Base-by-base conservation (phyloP, 768 basidiomycete species). In the Imleria badia region DNA sequence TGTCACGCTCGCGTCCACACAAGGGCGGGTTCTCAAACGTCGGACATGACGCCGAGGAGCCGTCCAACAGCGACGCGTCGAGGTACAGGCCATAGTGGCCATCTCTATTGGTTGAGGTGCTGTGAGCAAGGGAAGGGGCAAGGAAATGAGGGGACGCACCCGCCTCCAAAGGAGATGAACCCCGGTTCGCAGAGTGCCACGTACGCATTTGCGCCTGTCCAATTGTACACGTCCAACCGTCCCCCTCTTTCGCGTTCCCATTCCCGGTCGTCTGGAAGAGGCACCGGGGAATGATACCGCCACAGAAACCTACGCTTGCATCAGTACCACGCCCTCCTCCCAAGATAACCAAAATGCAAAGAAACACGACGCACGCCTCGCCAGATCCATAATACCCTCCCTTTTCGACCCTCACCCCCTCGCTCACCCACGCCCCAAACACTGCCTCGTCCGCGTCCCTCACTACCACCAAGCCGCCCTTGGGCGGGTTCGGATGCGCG, bases 171-270 rank as follows among this genome's bases (percentile, higher is more conserved):
- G 1, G 91, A 92, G 55, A 97, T 77, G 60, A 81, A 92, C 15
- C 80, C 82, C 0, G 81, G 73, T 63, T 95, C 91, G 70, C 92
- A 94, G 8, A 96, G 76, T 20, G 91, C 85, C 38, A 97, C 87
- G 63, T 98, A 98, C 49, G 87, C 86, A 66, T 98, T 99, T 68
- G 74, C 83, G 4, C 93, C 94, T 0, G 94, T 95, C 85, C 90
- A 90, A 45, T 79, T 83, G 75, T 81, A 94, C 29, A 91, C 79
- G 26, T 82, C 75, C 39, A 94, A 63, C 5, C 68, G 70, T 5
- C 66, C 70, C 72, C 54, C 50, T 33, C 26, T 26, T 6, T 26
- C 26, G 26, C 26, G 26, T 3, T 26, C 26, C 4, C 26, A 6
- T 3, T 26, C 26, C 4, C 4, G 26, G 26, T 26, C 26, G 26